These are phyloP conservation scores for Neurospora hispaniola DNA, from an alignment of 495 filamentous ascomycete species.

Conservation along the genomic window DNA sequence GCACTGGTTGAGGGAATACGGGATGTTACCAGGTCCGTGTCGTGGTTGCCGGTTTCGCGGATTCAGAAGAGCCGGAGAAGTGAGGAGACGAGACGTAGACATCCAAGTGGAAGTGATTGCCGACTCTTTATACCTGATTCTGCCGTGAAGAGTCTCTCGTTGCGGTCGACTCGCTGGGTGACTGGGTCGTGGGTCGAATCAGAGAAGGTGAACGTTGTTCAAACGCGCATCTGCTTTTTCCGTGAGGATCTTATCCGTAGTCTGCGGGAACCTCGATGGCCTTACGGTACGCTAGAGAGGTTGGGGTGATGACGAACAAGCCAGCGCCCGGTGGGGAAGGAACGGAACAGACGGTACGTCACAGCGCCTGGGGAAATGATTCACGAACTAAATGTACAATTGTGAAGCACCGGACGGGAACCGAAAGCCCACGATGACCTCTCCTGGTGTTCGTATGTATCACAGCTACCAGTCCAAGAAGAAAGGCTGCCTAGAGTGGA, in stretches of 20 bases:
- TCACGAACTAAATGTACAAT: slow-evolving; percentile 4
- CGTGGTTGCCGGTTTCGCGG: background rate
- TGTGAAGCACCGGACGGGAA: background rate
- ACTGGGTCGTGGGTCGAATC: background rate
- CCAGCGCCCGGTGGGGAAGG: background rate
- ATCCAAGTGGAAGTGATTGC: background rate
- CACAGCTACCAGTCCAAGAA: background rate
- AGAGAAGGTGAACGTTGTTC: background rate
- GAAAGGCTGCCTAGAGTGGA: background rate
- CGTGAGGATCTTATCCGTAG: background rate
- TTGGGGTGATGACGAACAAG: background rate
- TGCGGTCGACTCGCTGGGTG: background rate
- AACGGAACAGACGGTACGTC: background rate
- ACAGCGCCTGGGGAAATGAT: slow-evolving; percentile 22
- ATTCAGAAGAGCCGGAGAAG: background rate
- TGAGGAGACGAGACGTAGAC: background rate
- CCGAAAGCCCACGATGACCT: background rate
- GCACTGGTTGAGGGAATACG: background rate
- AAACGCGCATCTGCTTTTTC: background rate
- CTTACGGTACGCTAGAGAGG: background rate
- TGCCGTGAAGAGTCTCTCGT: background rate
- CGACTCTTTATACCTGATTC: background rate
- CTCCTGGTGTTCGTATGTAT: background rate
- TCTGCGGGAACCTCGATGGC: background rate
- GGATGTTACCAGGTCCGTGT: background rate